Evolutionary conservation across 2,329 filamentous ascomycete genomes (phyloP).

Genomic region (Aureobasidium sp.): DNA sequence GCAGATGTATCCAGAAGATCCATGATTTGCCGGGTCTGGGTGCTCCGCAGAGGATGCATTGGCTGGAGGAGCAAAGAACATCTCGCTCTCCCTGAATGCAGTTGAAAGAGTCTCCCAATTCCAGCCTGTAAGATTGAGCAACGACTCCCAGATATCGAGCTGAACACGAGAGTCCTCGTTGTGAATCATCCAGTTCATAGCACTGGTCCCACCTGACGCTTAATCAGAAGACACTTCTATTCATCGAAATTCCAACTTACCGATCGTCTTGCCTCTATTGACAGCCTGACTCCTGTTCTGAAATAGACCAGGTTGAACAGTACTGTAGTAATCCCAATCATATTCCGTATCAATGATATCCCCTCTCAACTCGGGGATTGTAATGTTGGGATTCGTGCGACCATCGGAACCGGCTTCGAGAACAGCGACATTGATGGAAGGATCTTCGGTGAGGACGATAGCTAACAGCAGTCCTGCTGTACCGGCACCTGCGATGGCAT

Average conservation of each 20-base stretch:
- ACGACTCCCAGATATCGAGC: conserved; percentile 5
- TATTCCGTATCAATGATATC: conserved; percentile 21
- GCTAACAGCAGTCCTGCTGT: conserved; percentile 21
- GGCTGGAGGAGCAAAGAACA: not conserved
- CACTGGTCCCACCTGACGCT: not conserved
- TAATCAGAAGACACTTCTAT: not conserved
- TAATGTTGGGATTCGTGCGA: conserved; percentile 10
- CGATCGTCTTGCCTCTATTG: conserved; percentile 1
- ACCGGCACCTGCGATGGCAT: conserved; percentile 22
- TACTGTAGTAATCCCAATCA: conserved; percentile 22
- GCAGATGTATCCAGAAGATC: not conserved
- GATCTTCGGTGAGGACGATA: conserved; percentile 19
- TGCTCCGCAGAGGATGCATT: not conserved
- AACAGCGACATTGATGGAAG: conserved; percentile 20
- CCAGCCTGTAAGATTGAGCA: conserved; percentile 11
- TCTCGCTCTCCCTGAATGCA: not conserved
- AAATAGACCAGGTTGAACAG: conserved; percentile 18
- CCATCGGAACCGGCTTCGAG: conserved; percentile 21
- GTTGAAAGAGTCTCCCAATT: conserved; percentile 5
- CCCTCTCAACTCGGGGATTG: conserved; percentile 13
- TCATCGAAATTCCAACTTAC: not conserved
- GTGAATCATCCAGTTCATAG: conserved; percentile 6
- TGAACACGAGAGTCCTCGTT: conserved; percentile 6
- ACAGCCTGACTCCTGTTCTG: conserved; percentile 3
- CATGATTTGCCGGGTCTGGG: not conserved